These are phyloP conservation scores for Nectriaceae sp. DNA, from an alignment of 2,329 filamentous ascomycete species.

Conservation along the genomic window DNA sequence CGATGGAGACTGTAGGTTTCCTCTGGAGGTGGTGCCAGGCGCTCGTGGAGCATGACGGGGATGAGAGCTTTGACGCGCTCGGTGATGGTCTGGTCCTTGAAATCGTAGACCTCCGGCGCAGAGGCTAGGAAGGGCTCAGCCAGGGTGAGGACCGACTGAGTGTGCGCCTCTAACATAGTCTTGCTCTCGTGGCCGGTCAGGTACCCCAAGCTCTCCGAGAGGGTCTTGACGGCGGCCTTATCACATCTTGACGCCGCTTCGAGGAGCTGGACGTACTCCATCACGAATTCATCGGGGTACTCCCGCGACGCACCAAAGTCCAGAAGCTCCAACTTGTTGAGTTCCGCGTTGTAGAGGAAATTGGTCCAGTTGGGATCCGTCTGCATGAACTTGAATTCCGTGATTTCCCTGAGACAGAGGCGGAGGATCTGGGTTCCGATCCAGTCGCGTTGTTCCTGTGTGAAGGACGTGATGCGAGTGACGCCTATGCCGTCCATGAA, in stretches of 20 bases:
- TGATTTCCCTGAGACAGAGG: slow-evolving; percentile 88
- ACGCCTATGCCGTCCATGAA: slow-evolving; percentile 86
- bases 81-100: slow-evolving; percentile 92
- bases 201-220: slow-evolving; percentile 82
- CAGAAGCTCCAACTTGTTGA: slow-evolving; percentile 79
- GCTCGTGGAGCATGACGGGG: slow-evolving; percentile 88
- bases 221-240: slow-evolving; percentile 59
- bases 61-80: slow-evolving; percentile 87
- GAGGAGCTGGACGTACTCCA: slow-evolving; percentile 77
- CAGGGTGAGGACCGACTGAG: slow-evolving; percentile 84
- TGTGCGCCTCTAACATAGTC: slow-evolving; percentile 86
- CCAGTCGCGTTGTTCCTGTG: slow-evolving; percentile 87
- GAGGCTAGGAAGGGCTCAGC: slow-evolving; percentile 83
- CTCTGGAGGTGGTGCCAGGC: slow-evolving; percentile 88
- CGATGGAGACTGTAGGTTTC: slow-evolving; percentile 96
- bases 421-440: slow-evolving; percentile 93
- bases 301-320: slow-evolving; percentile 94
- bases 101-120: slow-evolving; percentile 87
- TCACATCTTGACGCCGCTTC: slow-evolving; percentile 77
- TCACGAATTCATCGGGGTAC: slow-evolving; percentile 78
- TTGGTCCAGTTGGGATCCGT: slow-evolving; percentile 99
- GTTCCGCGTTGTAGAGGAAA: slow-evolving; percentile 81
- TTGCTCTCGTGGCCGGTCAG: slow-evolving; percentile 86
- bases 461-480: slow-evolving; percentile 74
- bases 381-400: slow-evolving; percentile 97